A percentile compares a stretch with the other conserved stretches of the same genome.
phyloP scores from a whole-genome alignment of 495 filamentous ascomycete genomes.

The Diplogelasinospora grovesii region DNA sequence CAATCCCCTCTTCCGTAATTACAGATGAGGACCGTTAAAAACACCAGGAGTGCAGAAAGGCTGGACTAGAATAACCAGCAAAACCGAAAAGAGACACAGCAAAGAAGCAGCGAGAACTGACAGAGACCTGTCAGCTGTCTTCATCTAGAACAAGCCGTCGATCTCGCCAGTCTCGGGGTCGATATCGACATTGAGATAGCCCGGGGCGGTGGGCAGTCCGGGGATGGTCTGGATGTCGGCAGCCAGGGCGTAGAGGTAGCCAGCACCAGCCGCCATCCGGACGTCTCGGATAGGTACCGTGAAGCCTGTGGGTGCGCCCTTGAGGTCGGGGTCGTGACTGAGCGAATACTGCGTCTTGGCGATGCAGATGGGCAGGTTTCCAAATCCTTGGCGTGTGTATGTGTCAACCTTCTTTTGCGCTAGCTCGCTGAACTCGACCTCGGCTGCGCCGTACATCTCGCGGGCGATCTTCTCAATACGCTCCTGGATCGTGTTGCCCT shows the following conservation, averaged over 20 bases:
- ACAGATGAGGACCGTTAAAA: no score
- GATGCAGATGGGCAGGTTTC: conserved; percentile 88
- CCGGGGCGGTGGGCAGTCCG: conserved; percentile 88
- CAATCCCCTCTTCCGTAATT: no score
- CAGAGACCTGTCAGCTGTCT: background rate
- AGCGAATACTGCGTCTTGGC: conserved; percentile 98
- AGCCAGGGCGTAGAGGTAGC: conserved; percentile 90
- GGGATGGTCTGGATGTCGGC: conserved; percentile 99
- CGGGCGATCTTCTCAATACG: conserved; percentile 88
- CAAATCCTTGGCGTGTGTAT: conserved; percentile 87
- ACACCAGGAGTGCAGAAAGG: no score
- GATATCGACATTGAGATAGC: conserved; percentile 94
- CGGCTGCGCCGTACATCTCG: conserved; percentile 87
- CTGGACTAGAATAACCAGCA: no score
- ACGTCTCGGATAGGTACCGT: conserved; percentile 94
- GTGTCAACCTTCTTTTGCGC: conserved; percentile 94
- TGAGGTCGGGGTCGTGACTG: conserved; percentile 86
- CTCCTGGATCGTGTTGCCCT: conserved; percentile 74
- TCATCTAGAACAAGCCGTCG: conserved; percentile 77
- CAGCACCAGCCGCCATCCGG: conserved; percentile 85
- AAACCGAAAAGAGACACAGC: no score
- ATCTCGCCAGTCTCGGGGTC: conserved; percentile 92
- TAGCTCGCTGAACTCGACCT: conserved; percentile 87
- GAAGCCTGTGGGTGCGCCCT: conserved; percentile 95
- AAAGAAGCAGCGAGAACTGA: no score